Base-by-base conservation (phyloP, 306 rosid genomes). In the Trifolium dubium region DNA sequence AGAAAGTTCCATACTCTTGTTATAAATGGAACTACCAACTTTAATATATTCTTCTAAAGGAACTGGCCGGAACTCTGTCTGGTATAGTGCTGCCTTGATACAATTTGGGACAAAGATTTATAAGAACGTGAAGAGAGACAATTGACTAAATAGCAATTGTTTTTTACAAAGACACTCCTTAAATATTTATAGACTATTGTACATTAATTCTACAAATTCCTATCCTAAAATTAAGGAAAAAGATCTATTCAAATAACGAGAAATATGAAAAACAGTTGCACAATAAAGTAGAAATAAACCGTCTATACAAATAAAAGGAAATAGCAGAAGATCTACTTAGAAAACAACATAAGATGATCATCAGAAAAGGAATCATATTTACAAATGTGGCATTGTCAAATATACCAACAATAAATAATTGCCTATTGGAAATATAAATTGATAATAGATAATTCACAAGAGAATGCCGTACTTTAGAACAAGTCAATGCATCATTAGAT, bases 21-120 rank as follows among this genome's bases (percentile, higher is more conserved):
- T 82, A 75, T 94, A 94, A 64, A 91, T 86, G 60, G 84, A 86
- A 79, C 84, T 89, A 28, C 95, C 96, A 78, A 89, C 97, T 87
- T 94, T 94, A 54, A 94, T 84, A 80, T 88, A 89, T 84, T 94
- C 98, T 89, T 94, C 98, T 73, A 91, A 79, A 37, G 98, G 98
- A 77, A 94, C 97, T 39, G 98, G 98, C 71, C 98, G 91, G 71
- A 94, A 94, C 69, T 89, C 96, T 49, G 98, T 94, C 81, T 91
- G 89, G 84, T 91, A 94, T 55, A 94, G 78, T 76, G 98, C 98
- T 74, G 98, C 97, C 98, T 94, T 87, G 80, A 83, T 70, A 71
- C 37, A 81, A 80, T 65, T 76, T 54, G 72, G 61, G 58, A 83
- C 59, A 81, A 83, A 39, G 50, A 78, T 56, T 54, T 62, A 67